Evolutionary conservation across 108 stramenopile genomes (phyloP).

Genomic region (Hondaea fermentalgiana): DNA sequence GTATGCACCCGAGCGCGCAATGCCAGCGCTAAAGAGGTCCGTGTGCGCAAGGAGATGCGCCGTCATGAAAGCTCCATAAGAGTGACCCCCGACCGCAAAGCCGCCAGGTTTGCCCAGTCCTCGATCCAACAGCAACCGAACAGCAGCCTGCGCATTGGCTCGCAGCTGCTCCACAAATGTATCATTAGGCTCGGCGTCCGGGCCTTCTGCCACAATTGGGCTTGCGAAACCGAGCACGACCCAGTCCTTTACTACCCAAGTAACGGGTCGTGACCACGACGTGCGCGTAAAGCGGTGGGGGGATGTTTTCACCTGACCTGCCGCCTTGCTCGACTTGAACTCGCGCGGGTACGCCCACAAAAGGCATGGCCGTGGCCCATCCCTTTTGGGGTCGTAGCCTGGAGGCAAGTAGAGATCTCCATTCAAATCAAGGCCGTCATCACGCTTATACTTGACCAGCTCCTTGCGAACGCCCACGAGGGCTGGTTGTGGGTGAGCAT

Average conservation of each 20-base stretch:
- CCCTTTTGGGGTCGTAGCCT: conserved; percentile 27
- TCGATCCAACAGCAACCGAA: conserved; percentile 35
- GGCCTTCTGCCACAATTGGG: conserved; percentile 42
- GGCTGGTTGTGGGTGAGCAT: conserved; percentile 47
- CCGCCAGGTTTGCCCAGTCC: conserved; percentile 42
- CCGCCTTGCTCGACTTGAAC: conserved; percentile 40
- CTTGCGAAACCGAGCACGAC: conserved; percentile 43
- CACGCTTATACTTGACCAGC: conserved; percentile 41
- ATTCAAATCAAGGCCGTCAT: conserved; percentile 46
- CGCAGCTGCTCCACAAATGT: conserved; percentile 49
- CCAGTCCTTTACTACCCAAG: conserved; percentile 49
- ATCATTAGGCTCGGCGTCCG: conserved; percentile 45
- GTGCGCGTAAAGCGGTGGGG: conserved; percentile 40
- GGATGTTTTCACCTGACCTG: conserved; percentile 42
- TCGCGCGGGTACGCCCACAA: conserved; percentile 52
- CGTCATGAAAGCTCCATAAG: conserved; percentile 50
- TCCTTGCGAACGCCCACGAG: conserved; percentile 41
- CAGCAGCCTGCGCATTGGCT: conserved; percentile 44
- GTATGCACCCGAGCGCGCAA: conserved; percentile 5
- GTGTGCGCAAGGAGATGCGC: conserved; percentile 49
- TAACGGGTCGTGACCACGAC: conserved; percentile 42
- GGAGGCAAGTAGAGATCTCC: conserved; percentile 45
- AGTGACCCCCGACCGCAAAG: conserved; percentile 50
- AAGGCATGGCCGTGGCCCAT: conserved; percentile 38
- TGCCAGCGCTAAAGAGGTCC: conserved; percentile 37